Conservation (phyloP, 495 filamentous ascomycete species). For the Oidiodendron maius region DNA sequence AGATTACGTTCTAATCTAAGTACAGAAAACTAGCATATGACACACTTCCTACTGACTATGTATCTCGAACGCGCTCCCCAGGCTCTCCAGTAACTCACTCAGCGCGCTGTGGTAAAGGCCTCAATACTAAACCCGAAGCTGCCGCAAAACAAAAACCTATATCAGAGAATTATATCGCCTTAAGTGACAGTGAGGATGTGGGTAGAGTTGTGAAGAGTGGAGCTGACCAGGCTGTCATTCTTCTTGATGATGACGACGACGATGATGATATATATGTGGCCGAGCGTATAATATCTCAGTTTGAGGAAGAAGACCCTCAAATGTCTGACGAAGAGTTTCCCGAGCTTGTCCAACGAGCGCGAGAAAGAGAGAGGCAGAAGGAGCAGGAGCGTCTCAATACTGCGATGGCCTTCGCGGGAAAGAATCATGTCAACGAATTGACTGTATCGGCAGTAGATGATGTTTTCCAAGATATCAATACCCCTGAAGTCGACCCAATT, state of each 20-base stretch:
- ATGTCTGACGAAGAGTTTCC: slow-evolving; percentile 42
- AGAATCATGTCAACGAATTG: slow-evolving; percentile 1
- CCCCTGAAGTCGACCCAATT: slow-evolving; percentile 32
- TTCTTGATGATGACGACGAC: slow-evolving; percentile 19
- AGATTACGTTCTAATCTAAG: slow-evolving; percentile 10
- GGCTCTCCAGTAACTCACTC: slow-evolving; percentile 10
- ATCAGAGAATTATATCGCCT: slow-evolving; percentile 7
- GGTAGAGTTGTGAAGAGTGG: neutral
- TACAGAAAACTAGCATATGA: slow-evolving; percentile 5
- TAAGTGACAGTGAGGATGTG: slow-evolving; percentile 15
- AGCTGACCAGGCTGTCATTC: neutral
- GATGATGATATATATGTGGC: slow-evolving; percentile 23
- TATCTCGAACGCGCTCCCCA: neutral
- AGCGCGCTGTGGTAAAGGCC: slow-evolving; percentile 5
- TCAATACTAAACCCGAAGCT: slow-evolving; percentile 1
- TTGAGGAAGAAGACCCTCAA: slow-evolving; percentile 22
- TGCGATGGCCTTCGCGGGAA: slow-evolving; percentile 6
- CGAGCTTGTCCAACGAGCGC: slow-evolving; percentile 29
- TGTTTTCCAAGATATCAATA: slow-evolving; percentile 15
- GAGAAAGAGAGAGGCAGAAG: slow-evolving; percentile 15
- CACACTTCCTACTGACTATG: too few species aligned
- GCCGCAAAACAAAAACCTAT: neutral
- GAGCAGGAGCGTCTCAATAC: slow-evolving; percentile 5
- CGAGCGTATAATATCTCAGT: neutral
- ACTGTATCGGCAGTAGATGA: slow-evolving; percentile 16